phyloP scores from a whole-genome alignment of 768 basidiomycete genomes.

The Kwoniella sp. region DNA sequence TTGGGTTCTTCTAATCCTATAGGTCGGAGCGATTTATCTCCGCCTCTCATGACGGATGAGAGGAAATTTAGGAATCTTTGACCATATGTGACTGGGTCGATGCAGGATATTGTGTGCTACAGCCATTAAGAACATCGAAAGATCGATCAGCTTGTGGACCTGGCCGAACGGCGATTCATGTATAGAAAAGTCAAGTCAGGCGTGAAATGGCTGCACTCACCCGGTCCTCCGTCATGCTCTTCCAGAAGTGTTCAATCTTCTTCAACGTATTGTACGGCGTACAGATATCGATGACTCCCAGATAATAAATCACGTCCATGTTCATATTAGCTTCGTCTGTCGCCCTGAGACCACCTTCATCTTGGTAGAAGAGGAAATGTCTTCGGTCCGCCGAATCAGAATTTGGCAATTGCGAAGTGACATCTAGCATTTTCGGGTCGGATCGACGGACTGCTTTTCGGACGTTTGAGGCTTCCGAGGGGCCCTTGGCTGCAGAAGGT shows the following conservation, averaged over 20 bases:
- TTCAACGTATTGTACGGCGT: conserved; percentile 82
- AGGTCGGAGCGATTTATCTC: conserved; percentile 42
- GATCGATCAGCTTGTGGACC: too few species aligned
- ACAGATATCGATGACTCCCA: conserved; percentile 94
- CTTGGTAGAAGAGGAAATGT: conserved; percentile 91
- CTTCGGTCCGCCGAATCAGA: conserved; percentile 66
- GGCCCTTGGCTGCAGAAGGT: conserved; percentile 64
- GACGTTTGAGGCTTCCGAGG: conserved; percentile 77
- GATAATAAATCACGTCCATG: conserved; percentile 81
- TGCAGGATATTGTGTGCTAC: conserved; percentile 95
- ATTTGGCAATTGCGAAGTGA: conserved; percentile 61
- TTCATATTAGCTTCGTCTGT: conserved; percentile 80
- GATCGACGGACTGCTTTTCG: conserved; percentile 81
- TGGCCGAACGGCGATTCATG: too few species aligned
- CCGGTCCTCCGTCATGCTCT: conserved; percentile 80
- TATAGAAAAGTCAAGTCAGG: too few species aligned
- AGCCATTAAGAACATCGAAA: too few species aligned
- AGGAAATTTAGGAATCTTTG: conserved; percentile 69
- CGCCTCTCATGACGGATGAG: conserved; percentile 53
- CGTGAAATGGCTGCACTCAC: too few species aligned
- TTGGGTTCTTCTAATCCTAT: conserved; percentile 26
- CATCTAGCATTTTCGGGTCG: conserved; percentile 71
- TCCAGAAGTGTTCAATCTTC: conserved; percentile 86
- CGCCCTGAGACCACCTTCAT: conserved; percentile 88
- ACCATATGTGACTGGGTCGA: conserved; percentile 82